Percentiles rank a stretch among this genome's conserved stretches.
phyloP scores from a whole-genome alignment of 2,329 filamentous ascomycete genomes.

The Byssoonygena ceratinophila region DNA sequence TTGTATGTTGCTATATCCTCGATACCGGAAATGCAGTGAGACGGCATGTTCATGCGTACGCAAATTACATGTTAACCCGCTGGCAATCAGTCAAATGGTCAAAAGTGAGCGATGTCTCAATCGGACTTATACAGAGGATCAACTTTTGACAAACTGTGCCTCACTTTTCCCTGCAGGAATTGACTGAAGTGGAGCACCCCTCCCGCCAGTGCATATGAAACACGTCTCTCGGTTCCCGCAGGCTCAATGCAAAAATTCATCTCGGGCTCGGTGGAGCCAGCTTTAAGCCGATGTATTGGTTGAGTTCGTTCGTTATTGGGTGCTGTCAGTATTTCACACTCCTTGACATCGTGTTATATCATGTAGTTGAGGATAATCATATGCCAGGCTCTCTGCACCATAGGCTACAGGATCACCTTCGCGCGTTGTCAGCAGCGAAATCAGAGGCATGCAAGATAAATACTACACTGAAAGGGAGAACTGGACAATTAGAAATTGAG shows the following conservation, averaged over 20 bases:
- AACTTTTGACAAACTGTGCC: neutral
- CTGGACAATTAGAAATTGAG: neutral
- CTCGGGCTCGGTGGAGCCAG: neutral
- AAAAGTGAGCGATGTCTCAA: no score
- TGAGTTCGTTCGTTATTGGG: neutral
- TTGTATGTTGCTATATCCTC: no score
- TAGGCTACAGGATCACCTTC: no score
- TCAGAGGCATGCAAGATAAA: neutral
- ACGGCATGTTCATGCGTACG: no score
- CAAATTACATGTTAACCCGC: no score
- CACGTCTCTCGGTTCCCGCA: neutral
- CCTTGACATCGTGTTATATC: neutral
- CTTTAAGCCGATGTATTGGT: neutral
- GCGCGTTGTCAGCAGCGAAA: no score
- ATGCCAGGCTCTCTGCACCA: no score
- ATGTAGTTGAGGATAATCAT: neutral
- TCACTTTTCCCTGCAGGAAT: neutral
- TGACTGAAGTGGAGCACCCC: neutral
- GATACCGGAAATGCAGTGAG: neutral
- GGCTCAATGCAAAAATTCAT: neutral
- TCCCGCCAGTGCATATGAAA: neutral
- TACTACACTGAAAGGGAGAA: neutral
- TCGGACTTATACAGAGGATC: no score
- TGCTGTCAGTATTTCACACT: neutral
- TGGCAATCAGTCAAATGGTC: no score